Evolutionary conservation across 2,329 filamentous ascomycete genomes (phyloP), one percentile per base, ranked within the genome.

Genomic region (Claviceps purpurea): DNA sequence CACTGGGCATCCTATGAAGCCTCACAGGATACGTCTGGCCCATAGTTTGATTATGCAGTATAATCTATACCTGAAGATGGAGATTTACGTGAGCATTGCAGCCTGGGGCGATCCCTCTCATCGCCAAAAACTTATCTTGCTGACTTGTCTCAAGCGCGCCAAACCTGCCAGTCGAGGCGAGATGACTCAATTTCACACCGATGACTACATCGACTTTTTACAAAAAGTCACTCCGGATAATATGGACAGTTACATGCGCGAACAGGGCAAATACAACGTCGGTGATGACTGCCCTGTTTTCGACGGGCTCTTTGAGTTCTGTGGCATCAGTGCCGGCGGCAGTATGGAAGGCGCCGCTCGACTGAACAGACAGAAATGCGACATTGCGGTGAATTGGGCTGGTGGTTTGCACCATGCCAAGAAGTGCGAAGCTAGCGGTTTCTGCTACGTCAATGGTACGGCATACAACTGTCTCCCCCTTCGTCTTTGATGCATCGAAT

Each of bases 321-420:
- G 93, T 60, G 89, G 89, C 26, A 87, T 96, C 58, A 97, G 94
- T 67, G 87, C 89, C 11, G 93, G 93, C 52, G 93, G 89, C 48
- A 94, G 88, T 48, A 87, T 98, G 75, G 90, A 95, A 64, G 93
- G 91, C 16, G 91, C 93, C 3, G 86, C 88, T 38, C 87, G 93
- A 56, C 77, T 98, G 20, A 89, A 91, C 63, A 87, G 90, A 57
- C 80, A 87, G 57, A 93, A 96, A 69, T 93, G 89, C 65, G 89
- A 97, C 67, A 95, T 98, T 62, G 93, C 93, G 20, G 87, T 98
- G 67, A 97, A 97, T 69, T 98, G 93, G 93, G 93, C 90, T 45
- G 93, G 93, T 50, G 93, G 93, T 26, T 79, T 98, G 47, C 93
- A 98, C 68, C 93, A 98, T 68, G 93, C 93, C 44, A 96, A 97